Evolutionary conservation across 2,329 filamentous ascomycete genomes (phyloP).

Genomic region (Beauveria asiatica): DNA sequence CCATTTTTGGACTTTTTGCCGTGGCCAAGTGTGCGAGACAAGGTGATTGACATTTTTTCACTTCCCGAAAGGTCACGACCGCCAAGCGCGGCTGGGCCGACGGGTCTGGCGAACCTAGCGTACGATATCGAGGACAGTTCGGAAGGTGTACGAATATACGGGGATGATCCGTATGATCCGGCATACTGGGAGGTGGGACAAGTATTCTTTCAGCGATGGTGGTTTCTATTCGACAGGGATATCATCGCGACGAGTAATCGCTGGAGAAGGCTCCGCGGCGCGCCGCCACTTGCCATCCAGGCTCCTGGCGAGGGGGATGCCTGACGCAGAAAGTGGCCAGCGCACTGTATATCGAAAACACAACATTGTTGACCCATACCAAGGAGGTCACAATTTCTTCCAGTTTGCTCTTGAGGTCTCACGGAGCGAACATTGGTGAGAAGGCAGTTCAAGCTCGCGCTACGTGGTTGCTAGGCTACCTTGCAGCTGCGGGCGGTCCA

Average conservation of each 20-base stretch:
- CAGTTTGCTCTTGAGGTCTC: no score
- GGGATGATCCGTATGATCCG: slow-evolving; percentile 39
- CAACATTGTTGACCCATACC: no score
- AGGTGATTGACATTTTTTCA: slow-evolving; percentile 41
- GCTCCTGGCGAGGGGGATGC: background rate
- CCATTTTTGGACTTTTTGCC: slow-evolving; percentile 49
- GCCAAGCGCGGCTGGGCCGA: slow-evolving; percentile 33
- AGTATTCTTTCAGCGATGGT: slow-evolving; percentile 50
- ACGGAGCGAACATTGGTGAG: no score
- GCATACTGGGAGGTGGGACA: slow-evolving; percentile 50
- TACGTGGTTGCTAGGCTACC: no score
- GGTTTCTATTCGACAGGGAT: slow-evolving; percentile 48
- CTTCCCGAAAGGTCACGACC: slow-evolving; percentile 41
- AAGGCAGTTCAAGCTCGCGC: no score
- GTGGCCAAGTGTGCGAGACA: slow-evolving; percentile 46
- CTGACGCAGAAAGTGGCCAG: background rate
- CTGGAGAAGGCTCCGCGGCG: slow-evolving; percentile 39
- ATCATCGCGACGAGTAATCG: slow-evolving; percentile 47
- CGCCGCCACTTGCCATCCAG: slow-evolving; percentile 20
- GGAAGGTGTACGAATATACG: slow-evolving; percentile 44
- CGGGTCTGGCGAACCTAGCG: slow-evolving; percentile 42
- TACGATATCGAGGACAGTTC: slow-evolving; percentile 49
- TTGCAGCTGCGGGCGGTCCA: no score
- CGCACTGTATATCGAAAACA: background rate
- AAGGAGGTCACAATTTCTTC: no score